phyloP scores from a whole-genome alignment of 305 asterid species.

The Fraxinus greggii region DNA sequence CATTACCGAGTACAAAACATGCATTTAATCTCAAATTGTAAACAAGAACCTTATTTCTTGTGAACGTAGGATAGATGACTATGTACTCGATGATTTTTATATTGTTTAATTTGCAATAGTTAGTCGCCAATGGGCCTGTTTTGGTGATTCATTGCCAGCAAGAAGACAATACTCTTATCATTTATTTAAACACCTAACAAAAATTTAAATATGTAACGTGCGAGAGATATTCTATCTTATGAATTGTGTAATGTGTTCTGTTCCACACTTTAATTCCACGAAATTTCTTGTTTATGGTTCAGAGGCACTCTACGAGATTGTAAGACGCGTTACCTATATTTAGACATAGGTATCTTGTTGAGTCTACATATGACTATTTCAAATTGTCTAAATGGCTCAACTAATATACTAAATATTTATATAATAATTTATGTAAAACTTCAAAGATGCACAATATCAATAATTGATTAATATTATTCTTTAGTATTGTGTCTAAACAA shows the following conservation, averaged over 20 bases:
- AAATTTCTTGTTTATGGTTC: not conserved
- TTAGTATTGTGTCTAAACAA: not conserved
- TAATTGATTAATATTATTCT: not conserved
- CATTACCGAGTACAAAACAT: not conserved
- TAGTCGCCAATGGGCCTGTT: slow-evolving; percentile 26
- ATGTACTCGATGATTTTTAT: slow-evolving; percentile 26
- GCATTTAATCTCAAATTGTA: not conserved
- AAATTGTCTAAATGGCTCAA: not conserved
- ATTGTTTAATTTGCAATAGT: slow-evolving; percentile 29
- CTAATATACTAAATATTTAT: not conserved
- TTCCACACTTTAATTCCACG: not conserved
- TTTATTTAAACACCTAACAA: not conserved
- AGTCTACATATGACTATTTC: not conserved
- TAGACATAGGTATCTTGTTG: not conserved
- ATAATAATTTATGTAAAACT: not conserved
- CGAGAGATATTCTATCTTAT: not conserved
- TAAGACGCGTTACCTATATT: not conserved
- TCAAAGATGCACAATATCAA: not conserved
- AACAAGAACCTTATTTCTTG: not conserved
- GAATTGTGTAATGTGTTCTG: not conserved
- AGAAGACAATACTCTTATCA: slow-evolving; percentile 28
- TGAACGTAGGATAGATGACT: slow-evolving; percentile 23
- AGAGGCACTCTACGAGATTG: not conserved
- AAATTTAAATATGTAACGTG: not conserved
- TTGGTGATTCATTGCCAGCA: slow-evolving; percentile 30